Conservation (phyloP, 2,329 filamentous ascomycete genomes). For the Fusarium sp. region DNA sequence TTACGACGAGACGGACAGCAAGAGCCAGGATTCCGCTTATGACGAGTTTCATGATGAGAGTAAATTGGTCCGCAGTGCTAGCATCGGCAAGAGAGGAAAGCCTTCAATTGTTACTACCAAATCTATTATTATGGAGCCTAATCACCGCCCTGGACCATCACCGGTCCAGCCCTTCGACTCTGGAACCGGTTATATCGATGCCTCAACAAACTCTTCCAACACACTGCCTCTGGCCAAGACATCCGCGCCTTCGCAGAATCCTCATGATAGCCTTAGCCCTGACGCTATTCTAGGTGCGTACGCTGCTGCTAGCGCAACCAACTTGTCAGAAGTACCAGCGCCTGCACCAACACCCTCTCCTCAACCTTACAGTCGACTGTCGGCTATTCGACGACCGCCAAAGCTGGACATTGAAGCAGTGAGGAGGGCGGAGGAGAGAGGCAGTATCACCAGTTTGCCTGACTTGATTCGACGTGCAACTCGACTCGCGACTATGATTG, state of each 20-base stretch:
- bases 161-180: constrained; percentile 58
- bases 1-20: constrained; percentile 64
- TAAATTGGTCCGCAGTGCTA: constrained; percentile 70
- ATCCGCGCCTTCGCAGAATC: constrained; percentile 28
- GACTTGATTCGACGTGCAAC: constrained; percentile 93
- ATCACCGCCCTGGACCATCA: constrained; percentile 51
- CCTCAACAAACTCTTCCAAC: constrained; percentile 61
- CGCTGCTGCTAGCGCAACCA: constrained; percentile 61
- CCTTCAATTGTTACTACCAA: constrained; percentile 64
- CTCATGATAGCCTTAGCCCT: constrained; percentile 51
- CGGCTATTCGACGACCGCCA: constrained; percentile 74
- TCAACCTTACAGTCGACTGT: constrained; percentile 58
- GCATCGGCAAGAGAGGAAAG: constrained; percentile 70
- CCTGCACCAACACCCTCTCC: constrained; percentile 48
- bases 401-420: constrained; percentile 86
- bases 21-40: constrained; percentile 55
- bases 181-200: constrained; percentile 62
- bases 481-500: constrained; percentile 85
- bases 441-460: constrained; percentile 90
- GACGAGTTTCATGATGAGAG: constrained; percentile 67
- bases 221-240: constrained; percentile 52
- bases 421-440: constrained; percentile 82
- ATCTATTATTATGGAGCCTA: constrained; percentile 22
- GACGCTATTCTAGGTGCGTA: constrained; percentile 65
- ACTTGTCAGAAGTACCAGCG: constrained; percentile 51